Conservation (phyloP, 2,329 filamentous ascomycete species). For the Macrophomina phaseolina region DNA sequence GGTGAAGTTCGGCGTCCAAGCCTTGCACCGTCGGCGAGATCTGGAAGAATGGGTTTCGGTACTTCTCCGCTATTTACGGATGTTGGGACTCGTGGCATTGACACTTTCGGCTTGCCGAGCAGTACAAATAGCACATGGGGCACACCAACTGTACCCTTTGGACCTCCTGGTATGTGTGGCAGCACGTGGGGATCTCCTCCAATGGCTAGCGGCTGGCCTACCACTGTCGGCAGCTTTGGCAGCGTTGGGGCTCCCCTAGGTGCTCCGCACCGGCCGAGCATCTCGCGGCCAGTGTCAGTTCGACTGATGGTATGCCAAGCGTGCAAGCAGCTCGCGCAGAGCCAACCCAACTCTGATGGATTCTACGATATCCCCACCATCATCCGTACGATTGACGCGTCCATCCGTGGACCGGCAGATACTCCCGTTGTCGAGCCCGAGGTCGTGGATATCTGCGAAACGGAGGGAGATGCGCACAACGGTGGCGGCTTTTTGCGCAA, state of each 20-base stretch:
- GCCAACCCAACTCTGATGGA: constrained; percentile 58
- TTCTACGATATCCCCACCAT: constrained; percentile 73
- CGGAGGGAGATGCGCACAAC: constrained; percentile 83
- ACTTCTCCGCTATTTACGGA: constrained; percentile 44
- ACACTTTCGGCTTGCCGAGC: constrained; percentile 41
- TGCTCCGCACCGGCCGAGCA: constrained; percentile 40
- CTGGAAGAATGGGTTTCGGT: constrained; percentile 39
- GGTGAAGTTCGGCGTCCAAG: constrained; percentile 46
- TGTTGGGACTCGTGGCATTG: constrained; percentile 37
- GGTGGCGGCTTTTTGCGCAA: constrained; percentile 87
- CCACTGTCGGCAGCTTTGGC: constrained; percentile 39
- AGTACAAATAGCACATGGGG: constrained; percentile 47
- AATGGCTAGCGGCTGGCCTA: constrained; percentile 43
- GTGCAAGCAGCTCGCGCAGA: constrained; percentile 68
- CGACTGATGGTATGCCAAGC: constrained; percentile 78
- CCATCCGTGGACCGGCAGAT: constrained; percentile 65
- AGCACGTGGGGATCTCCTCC: constrained; percentile 49
- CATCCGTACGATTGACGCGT: constrained; percentile 65
- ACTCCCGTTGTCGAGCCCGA: constrained; percentile 66
- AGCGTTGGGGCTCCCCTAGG: constrained; percentile 35
- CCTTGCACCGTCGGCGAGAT: constrained; percentile 39
- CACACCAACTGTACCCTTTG: constrained; percentile 43
- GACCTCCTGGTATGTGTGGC: constrained; percentile 46
- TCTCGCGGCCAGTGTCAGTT: constrained; percentile 66
- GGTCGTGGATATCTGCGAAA: constrained; percentile 84